Base-by-base conservation (phyloP, 2,329 filamentous ascomycete species). In the Claviceps africana region DNA sequence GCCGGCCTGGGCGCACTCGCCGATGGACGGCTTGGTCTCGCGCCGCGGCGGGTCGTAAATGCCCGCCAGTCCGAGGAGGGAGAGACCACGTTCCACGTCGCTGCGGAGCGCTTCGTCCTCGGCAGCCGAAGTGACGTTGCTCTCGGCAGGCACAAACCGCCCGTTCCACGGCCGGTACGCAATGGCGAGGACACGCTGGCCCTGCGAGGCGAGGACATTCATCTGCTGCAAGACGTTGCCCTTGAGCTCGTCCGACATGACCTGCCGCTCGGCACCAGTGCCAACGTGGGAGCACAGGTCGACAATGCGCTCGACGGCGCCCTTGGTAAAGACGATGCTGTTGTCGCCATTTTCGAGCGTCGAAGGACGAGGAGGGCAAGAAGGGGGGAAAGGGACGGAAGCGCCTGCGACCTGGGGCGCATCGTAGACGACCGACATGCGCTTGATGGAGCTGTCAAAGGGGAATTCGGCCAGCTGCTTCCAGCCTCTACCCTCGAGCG, bases 11-110 rank as follows among this genome's bases (percentile, higher is more conserved):
- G 84, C 79, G 61, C 85, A 88, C 61, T 84, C 77, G 22, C 72
- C 72, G 53, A 90, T 86, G 7, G 86, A 82, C 1, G 74, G 76
- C 22, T 83, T 85, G 0, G 88, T 89, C 68, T 94, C 88, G 2
- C 81, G 79, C 1, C 88, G 86, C 52, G 88, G 88, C 3, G 88
- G 88, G 59, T 95, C 88, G 63, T 93, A 91, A 56, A 95, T 84
- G 52, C 88, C 88, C 48, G 86, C 83, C 10, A 95, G 76, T n/a
- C 89, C 90, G 15, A 87, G 77, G 55, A 94, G 86, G 3, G 75
- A 77, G 33, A 95, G 77, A 31, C 79, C 73, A 37, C 72, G 70
- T 63, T 94, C 88, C 15, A 91, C 76, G 4, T 74, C 68, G 6
- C 72, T 68, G 6, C 88, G 85, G 2, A 75, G 62, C 42, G 66